Evolutionary conservation across 768 basidiomycete genomes (phyloP).

Genomic region (Suillus fuscotomentosus): DNA sequence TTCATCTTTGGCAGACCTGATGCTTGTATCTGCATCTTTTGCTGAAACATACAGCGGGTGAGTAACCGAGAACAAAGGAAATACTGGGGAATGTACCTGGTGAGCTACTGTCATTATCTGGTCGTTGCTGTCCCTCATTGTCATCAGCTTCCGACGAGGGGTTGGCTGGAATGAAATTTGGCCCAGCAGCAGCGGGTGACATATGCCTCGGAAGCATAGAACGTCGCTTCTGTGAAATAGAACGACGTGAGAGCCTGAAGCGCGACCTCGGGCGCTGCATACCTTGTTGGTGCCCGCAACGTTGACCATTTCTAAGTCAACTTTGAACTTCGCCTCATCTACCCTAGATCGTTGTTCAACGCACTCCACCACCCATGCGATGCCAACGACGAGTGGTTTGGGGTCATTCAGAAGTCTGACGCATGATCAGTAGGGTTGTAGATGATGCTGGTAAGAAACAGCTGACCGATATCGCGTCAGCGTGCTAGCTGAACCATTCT

Average conservation of each 20-base stretch:
- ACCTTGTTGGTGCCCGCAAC: constrained; percentile 68
- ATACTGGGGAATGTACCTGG: constrained; percentile 18
- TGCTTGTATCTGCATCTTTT: constrained; percentile 27
- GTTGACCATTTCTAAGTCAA: constrained; percentile 60
- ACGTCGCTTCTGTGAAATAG: constrained; percentile 56
- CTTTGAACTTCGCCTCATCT: constrained; percentile 62
- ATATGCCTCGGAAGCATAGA: constrained; percentile 70
- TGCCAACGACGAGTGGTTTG: constrained; percentile 75
- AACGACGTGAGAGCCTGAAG: not conserved
- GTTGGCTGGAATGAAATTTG: not conserved
- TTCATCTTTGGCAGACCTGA: constrained; percentile 36
- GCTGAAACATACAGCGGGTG: constrained; percentile 14
- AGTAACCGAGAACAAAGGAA: not conserved
- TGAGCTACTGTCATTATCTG: constrained; percentile 20
- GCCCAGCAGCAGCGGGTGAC: constrained; percentile 27
- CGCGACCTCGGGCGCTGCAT: constrained; percentile 4
- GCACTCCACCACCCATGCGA: constrained; percentile 89
- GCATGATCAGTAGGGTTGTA: constrained; percentile 1
- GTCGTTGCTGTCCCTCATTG: constrained; percentile 31
- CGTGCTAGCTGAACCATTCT: constrained; percentile 77
- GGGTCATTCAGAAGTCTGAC: constrained; percentile 60
- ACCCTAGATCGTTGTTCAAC: constrained; percentile 63
- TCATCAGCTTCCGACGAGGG: constrained; percentile 16
- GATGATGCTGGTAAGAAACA: not conserved
- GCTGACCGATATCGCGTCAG: constrained; percentile 66